A percentile compares a stretch with the other conserved stretches of the same genome.
phyloP scores from a whole-genome alignment of 345 rosid species.

The Corchorus olitorius region DNA sequence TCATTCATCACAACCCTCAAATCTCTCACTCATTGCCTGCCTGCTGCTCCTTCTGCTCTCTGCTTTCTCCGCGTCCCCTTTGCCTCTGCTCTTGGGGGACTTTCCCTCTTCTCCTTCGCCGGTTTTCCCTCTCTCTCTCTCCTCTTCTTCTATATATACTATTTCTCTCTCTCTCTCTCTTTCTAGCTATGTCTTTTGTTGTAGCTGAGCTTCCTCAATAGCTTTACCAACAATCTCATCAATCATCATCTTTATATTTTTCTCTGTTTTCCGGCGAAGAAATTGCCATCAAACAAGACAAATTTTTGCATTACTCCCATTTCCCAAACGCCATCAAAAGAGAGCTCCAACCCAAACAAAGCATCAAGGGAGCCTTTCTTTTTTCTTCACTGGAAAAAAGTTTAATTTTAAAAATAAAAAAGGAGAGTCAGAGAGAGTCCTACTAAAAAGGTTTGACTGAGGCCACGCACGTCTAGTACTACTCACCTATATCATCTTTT shows the following conservation, averaged over 20 bases:
- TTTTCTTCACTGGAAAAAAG: no score
- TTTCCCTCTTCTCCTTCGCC: conserved; percentile 39
- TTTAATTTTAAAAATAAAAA: background rate
- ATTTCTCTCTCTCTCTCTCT: background rate
- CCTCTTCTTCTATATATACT: background rate
- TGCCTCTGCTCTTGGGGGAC: conserved; percentile 80
- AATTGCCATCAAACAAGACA: conserved; percentile 27
- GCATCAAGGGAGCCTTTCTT: background rate
- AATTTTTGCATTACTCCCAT: conserved; percentile 42
- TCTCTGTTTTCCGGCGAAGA: conserved; percentile 42
- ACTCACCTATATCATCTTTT: conserved; percentile 11
- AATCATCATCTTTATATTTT: conserved; percentile 62
- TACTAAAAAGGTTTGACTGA: conserved; percentile 48
- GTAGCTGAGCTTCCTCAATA: background rate
- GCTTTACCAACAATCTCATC: conserved; percentile 8
- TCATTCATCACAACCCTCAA: no score
- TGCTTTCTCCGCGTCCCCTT: conserved; percentile 81
- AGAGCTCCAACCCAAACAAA: background rate
- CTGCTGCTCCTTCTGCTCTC: conserved; percentile 1
- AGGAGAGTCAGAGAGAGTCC: conserved; percentile 19
- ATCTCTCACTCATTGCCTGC: conserved; percentile 17
- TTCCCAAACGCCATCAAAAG: conserved; percentile 13
- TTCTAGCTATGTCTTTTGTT: background rate
- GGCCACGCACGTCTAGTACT: conserved; percentile 31
- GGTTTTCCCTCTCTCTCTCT: conserved; percentile 15